Base-by-base conservation (phyloP, 129 eudicot species). In the Scalesia atractyloides region DNA sequence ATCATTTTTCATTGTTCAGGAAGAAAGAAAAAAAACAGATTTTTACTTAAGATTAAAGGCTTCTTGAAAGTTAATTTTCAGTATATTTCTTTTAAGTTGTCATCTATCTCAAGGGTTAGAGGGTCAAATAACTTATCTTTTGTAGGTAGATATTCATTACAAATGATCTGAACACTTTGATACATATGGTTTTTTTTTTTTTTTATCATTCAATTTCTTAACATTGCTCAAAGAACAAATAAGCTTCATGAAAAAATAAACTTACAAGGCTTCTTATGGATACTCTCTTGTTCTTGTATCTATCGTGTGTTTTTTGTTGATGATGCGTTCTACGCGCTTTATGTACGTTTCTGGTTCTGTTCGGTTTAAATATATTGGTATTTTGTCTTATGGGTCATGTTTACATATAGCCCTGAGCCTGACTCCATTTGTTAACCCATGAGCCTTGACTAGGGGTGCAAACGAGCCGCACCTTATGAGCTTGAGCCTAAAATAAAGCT, bases 1-100 rank as follows among this genome's bases (percentile, higher is more conserved):
- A 39, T 78, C 60, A 78, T 41, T 63, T 64, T 78, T 53, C 65
- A 78, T 78, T 78, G 72, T 76, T 76, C 72, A 76, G 51, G 70
- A 63, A 47, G 80, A 53, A 56, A 34, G 46, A 41, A 50, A 56
- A 75, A 73, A 17, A 71, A 63, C 86, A 78, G 77, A 87, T 76
- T 72, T 80, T 75, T 64, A 85, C 90, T 87, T 84, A 65, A 89
- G 85, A 83, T 83, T 64, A 69, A 82, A 80, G 74, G 59, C 64
- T 78, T 78, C 74, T 81, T 62, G 66, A 65, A 81, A 70, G 63
- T 22, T 60, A 60, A 60, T 82, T 83, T 86, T 69, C 84, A 81
- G 86, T 80, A 75, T 18, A 57, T 62, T 66, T 74, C 72, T 70
- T 70, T 73, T 39, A 81, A 82, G 68, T 78, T 78, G 73, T 70